Evolutionary conservation across 1,284 basidiomycete genomes (phyloP), one percentile per base, ranked within the genome.

Genomic region (Heliocybe sulcata): DNA sequence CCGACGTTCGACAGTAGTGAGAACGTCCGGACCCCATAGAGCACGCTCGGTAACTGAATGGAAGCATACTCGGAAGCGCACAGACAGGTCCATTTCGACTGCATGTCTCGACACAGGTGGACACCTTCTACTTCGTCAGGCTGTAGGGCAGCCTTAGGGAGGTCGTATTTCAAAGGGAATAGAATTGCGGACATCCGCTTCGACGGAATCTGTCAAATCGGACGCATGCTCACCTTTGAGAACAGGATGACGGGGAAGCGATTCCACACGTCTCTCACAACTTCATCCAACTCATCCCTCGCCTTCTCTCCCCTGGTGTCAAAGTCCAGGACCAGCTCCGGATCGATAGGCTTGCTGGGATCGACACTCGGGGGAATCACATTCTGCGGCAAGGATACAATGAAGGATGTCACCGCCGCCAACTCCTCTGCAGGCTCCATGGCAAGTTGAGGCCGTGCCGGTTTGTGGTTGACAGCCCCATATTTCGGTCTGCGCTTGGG

Each of bases 271-370:
- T 74, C 72, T 20, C 58, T 58, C 6, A 73, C 66, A 42, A 75
- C 58, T 9, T 66, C 63, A 20, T 64, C 65, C n/a, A 75, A 58
- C 62, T 74, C 72, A n/a, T 66, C 63, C 11, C 69, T 67, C 2
- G 73, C 69, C 35, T 72, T 64, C 26, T 70, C 63, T 58, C 75
- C 72, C 12, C 83, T 76, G 0, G 87, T 86, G 67, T 94, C 89
- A 66, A 94, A 94, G 64, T 91, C 92, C 54, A 94, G 77, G 11
- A 94, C 79, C 54, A 91, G 77, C 58, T 86, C 77, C 1, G 91
- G 89, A 65, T 92, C 87, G 56, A 94, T 80, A 0, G 89, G 81
- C 19, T 64, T 59, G 3, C 74, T 61, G 0, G 90, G 85, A 65
- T 93, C 81, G 51, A 92, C 77, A 8, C 72, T 72, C 0, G 72